phyloP scores from a whole-genome alignment of 208 protist genomes.

The Trypanosoma vivax region DNA sequence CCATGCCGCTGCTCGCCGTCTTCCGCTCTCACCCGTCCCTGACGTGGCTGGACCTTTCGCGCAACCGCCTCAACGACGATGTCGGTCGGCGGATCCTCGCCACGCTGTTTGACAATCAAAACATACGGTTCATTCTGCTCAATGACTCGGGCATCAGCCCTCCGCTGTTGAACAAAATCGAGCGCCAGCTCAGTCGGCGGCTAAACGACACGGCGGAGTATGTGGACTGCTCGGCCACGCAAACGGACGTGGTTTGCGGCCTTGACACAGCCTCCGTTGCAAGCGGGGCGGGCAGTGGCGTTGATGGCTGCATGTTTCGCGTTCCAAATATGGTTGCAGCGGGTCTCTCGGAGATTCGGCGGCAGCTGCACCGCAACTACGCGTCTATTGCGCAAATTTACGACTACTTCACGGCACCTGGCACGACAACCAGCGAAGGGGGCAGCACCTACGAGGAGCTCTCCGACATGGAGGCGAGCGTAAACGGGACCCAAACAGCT shows the following conservation, averaged over 20 bases:
- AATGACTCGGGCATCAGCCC: constrained; percentile 19
- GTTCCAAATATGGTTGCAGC: constrained; percentile 21
- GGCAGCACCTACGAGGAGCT: neutral
- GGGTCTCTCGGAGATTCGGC: constrained; percentile 32
- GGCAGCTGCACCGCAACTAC: constrained; percentile 24
- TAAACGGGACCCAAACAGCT: constrained; percentile 21
- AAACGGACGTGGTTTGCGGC: neutral
- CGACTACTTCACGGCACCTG: constrained; percentile 25
- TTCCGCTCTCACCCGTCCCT: constrained; percentile 14
- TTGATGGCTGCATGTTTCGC: neutral
- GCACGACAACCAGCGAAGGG: neutral
- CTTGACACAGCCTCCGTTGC: neutral
- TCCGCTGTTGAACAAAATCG: constrained; percentile 14
- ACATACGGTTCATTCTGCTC: constrained; percentile 22
- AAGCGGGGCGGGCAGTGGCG: no score
- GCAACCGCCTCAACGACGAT: constrained; percentile 27
- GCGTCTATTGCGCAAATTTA: constrained; percentile 32
- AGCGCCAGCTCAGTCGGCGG: neutral
- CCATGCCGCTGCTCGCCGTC: constrained; percentile 21
- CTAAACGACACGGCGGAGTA: neutral
- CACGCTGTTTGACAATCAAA: constrained; percentile 12
- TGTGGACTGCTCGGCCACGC: neutral
- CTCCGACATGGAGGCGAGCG: constrained; percentile 8
- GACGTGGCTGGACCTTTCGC: constrained; percentile 28
- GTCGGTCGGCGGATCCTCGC: constrained; percentile 25